A percentile compares a stretch with the other conserved stretches of the same genome.
Conservation (phyloP, 345 rosid genomes). For the Eutrema japonicum region DNA sequence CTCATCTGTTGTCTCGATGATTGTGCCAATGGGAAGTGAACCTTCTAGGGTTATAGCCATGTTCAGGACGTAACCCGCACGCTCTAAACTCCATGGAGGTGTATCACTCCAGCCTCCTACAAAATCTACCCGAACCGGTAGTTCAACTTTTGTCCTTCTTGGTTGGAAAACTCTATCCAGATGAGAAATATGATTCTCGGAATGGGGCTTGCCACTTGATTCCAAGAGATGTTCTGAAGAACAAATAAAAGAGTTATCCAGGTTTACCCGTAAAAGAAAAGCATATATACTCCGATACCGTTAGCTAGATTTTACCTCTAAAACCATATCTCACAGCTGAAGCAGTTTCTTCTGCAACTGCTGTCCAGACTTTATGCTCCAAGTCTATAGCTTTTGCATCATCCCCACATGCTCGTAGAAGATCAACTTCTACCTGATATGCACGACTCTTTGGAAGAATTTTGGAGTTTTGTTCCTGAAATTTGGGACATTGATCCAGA, state of each 20-base stretch:
- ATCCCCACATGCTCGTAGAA: constrained; percentile 77
- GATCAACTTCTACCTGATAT: constrained; percentile 92
- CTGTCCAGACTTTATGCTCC: constrained; percentile 83
- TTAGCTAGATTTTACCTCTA: constrained; percentile 55
- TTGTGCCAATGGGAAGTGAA: constrained; percentile 87
- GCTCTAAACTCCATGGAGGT: constrained; percentile 99
- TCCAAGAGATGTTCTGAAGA: constrained; percentile 67
- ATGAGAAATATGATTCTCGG: constrained; percentile 38
- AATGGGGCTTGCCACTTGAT: constrained; percentile 41
- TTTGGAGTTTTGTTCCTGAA: constrained; percentile 78
- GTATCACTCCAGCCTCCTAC: constrained; percentile 99
- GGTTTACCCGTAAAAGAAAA: background rate
- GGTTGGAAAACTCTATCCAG: constrained; percentile 45
- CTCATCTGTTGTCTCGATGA: constrained; percentile 63
- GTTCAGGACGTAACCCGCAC: constrained; percentile 91
- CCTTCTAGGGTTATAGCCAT: constrained; percentile 87
- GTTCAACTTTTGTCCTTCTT: constrained; percentile 67
- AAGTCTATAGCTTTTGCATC: constrained; percentile 59
- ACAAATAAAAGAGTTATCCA: constrained; percentile 34
- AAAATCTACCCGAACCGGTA: constrained; percentile 95
- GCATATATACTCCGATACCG: background rate
- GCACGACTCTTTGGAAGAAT: constrained; percentile 89
- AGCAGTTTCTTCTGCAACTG: constrained; percentile 97
- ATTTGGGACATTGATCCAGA: constrained; percentile 67
- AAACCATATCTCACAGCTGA: constrained; percentile 92